These are phyloP conservation scores for Cadophora luteo-olivacea DNA, from an alignment of 2,329 filamentous ascomycete genomes.

Conservation along the genomic window DNA sequence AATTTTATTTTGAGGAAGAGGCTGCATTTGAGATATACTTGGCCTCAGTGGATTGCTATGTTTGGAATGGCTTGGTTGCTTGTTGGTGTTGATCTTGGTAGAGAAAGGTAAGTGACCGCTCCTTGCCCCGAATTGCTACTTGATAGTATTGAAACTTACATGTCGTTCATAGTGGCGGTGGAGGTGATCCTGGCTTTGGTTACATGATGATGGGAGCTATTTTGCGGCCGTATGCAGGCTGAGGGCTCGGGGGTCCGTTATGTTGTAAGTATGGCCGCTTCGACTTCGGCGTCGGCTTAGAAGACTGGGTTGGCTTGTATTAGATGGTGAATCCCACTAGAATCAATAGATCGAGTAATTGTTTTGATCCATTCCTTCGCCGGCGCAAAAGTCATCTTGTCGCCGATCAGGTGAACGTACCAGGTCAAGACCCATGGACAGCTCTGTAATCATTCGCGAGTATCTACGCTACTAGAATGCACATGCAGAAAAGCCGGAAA, in stretches of 20 bases:
- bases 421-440: too few species aligned
- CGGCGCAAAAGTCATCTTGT: too few species aligned
- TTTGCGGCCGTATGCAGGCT: not conserved
- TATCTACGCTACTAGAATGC: not conserved
- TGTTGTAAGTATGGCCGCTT: not conserved
- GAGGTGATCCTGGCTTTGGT: not conserved
- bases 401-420: too few species aligned
- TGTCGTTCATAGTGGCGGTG: not conserved
- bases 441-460: too few species aligned
- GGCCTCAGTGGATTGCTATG: conserved; percentile 13
- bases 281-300: not conserved
- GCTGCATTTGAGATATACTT: conserved; percentile 11
- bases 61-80: conserved; percentile 14
- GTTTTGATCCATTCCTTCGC: not conserved
- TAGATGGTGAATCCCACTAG: not conserved
- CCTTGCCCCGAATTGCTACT: too few species aligned
- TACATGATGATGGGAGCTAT: not conserved
- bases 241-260: not conserved
- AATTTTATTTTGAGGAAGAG: conserved; percentile 1
- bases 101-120: not conserved
- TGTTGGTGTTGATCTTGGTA: conserved; percentile 3
- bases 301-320: not conserved
- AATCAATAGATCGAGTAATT: not conserved
- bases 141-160: not conserved
- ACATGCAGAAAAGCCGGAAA: not conserved